Conservation (phyloP, 495 filamentous ascomycete genomes). For the Aspergillus bertholletiae region DNA sequence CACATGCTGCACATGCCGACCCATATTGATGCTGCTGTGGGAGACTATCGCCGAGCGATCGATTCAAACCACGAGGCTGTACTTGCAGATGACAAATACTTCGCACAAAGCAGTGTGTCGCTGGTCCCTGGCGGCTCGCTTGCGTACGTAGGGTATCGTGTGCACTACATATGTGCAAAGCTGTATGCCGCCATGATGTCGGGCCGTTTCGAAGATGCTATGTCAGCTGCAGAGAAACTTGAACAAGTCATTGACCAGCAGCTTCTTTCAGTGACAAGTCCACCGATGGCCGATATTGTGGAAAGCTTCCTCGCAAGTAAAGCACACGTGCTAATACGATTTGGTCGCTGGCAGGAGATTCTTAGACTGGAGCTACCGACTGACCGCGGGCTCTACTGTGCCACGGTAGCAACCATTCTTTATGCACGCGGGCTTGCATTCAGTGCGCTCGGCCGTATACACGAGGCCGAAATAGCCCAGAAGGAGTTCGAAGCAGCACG, state of each 20-base stretch:
- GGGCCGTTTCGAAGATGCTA: slow-evolving; percentile 46
- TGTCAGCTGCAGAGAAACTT: slow-evolving; percentile 48
- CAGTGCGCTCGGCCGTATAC: slow-evolving; percentile 44
- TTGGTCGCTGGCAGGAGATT: slow-evolving; percentile 59
- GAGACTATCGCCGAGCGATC: slow-evolving; percentile 58
- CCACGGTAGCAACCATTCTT: slow-evolving; percentile 52
- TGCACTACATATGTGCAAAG: slow-evolving; percentile 60
- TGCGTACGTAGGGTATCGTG: slow-evolving; percentile 63
- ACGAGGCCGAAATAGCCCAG: slow-evolving; percentile 39
- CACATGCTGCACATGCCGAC: slow-evolving; percentile 67
- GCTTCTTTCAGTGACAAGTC: slow-evolving; percentile 53
- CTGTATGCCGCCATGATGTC: slow-evolving; percentile 68
- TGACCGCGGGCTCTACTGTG: slow-evolving; percentile 51
- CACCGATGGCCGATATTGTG: slow-evolving; percentile 66
- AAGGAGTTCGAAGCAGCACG: slow-evolving; percentile 40
- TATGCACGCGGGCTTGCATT: slow-evolving; percentile 58
- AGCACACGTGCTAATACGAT: slow-evolving; percentile 61
- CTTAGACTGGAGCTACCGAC: slow-evolving; percentile 40
- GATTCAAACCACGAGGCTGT: slow-evolving; percentile 53
- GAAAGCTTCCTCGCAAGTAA: slow-evolving; percentile 57
- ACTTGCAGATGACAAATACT: slow-evolving; percentile 53
- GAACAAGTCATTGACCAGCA: slow-evolving; percentile 52
- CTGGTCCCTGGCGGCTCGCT: slow-evolving; percentile 48
- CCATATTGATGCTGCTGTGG: slow-evolving; percentile 61
- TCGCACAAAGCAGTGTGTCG: slow-evolving; percentile 35